Base-by-base conservation (phyloP, 805 yeast genomes). In the Candida rishiriensis region DNA sequence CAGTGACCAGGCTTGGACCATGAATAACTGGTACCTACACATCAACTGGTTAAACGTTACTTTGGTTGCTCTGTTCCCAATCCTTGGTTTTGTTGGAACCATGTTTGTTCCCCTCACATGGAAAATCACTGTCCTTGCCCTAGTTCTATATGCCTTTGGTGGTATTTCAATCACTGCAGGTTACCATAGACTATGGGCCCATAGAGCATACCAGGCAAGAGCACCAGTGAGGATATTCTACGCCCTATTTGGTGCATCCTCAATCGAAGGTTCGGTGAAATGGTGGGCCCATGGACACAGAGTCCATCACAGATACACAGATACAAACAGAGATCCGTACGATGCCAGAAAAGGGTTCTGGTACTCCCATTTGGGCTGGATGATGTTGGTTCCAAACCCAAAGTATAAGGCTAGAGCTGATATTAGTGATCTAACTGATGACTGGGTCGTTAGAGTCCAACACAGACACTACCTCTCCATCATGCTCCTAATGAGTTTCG, bases 271-370 rank as follows among this genome's bases (percentile, higher is more conserved):
- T 52, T 84, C 91, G 35, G 81, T 85, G 64, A 85, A 85, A 65
- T 85, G 93, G 93, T 86, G 95, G 95, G 79, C 84, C 39, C 93
- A 85, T 63, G 76, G 85, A 41, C 95, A 86, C 68, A 78, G 95
- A 76, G 75, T 85, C 44, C 95, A 86, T 64, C 95, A 86, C 69
- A 76, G 95, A 70, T 86, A 84, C 67, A 85, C 93, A 5, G 95
- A 86, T 66, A 86, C 93, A 26, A 60, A 64, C 44, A 79, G 91
- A 71, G 95, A 86, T 65, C 95, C 95, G 41, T 86, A 85, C 60
- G 93, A 86, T 61, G 93, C 95, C 15, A 77, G 90, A 70, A 72
- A 71, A 58, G 95, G 95, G 14, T 80, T 85, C 64, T 85, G 90
- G 88, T 86, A 75, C 61, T 78, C 88, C 29, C 95, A 86, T 69